These are phyloP conservation scores for Eucalyptus shirleyi DNA, from an alignment of 345 rosid species.

Conservation along the genomic window DNA sequence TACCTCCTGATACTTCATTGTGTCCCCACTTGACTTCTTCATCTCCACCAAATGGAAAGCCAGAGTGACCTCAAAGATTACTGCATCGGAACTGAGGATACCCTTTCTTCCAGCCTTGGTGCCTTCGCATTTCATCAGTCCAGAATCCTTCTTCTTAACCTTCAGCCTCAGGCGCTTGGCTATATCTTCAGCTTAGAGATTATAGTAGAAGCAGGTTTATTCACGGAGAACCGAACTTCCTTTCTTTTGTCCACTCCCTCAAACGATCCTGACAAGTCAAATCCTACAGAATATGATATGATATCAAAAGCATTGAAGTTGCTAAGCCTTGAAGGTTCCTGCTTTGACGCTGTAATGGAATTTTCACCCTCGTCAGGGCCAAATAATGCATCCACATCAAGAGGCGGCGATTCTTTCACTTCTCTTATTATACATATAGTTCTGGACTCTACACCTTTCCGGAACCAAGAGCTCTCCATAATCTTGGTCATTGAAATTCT, in stretches of 20 bases:
- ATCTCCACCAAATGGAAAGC: constrained; percentile 60
- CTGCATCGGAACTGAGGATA: constrained; percentile 46
- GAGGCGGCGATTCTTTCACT: constrained; percentile 1
- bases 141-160: constrained; percentile 47
- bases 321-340: constrained; percentile 20
- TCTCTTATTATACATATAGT: constrained; percentile 7
- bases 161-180: constrained; percentile 51
- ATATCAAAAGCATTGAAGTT: constrained; percentile 86
- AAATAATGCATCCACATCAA: constrained; percentile 5
- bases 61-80: constrained; percentile 68
- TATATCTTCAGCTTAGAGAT: constrained; percentile 52
- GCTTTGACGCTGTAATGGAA: constrained; percentile 4
- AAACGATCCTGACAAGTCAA: constrained; percentile 64
- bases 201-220: constrained; percentile 39
- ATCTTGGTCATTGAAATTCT: constrained; percentile 17
- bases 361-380: not conserved
- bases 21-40: constrained; percentile 71
- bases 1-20: constrained; percentile 49
- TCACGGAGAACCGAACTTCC: constrained; percentile 50
- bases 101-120: constrained; percentile 48
- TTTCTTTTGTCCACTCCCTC: constrained; percentile 46
- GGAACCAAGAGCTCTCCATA: constrained; percentile 47
- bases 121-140: constrained; percentile 50
- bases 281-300: constrained; percentile 63
- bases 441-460: constrained; percentile 27